Evolutionary conservation across 352 stramenopile genomes (phyloP).

Genomic region (Phytophthora citrophthora): DNA sequence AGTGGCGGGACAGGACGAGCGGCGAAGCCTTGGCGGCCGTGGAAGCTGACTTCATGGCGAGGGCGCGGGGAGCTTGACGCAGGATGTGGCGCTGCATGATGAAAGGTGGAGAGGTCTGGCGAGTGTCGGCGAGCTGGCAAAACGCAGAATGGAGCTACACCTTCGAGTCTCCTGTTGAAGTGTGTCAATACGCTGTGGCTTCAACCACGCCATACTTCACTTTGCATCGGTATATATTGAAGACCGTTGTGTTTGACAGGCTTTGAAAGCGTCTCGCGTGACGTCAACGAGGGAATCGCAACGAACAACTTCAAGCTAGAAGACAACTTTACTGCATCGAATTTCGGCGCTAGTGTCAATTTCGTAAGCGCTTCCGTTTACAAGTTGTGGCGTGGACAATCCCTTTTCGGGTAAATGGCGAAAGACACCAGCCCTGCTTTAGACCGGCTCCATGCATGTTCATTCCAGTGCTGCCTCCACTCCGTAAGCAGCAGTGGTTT

Average conservation of each 20-base stretch:
- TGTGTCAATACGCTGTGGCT: constrained; percentile 10
- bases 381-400: constrained; percentile 3
- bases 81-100: constrained; percentile 60
- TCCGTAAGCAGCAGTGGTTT: constrained; percentile 18
- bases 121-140: constrained; percentile 19
- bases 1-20: constrained; percentile 37
- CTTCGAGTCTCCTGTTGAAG: constrained; percentile 2
- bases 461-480: background rate
- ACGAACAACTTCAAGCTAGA: constrained; percentile 19
- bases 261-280: constrained; percentile 19
- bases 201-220: constrained; percentile 19
- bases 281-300: constrained; percentile 27
- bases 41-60: constrained; percentile 21
- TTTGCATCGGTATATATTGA: background rate
- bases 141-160: constrained; percentile 25
- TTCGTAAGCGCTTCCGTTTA: constrained; percentile 27
- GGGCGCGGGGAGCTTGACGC: constrained; percentile 40
- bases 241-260: constrained; percentile 6
- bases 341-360: background rate
- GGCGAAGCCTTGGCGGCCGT: constrained; percentile 25
- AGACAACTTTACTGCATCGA: background rate
- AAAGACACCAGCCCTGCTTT: background rate
- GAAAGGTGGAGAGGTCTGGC: background rate
- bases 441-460: constrained; percentile 8
- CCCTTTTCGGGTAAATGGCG: background rate